Conservation (phyloP, 148 eudicot genomes). For the Rheum nobile region DNA sequence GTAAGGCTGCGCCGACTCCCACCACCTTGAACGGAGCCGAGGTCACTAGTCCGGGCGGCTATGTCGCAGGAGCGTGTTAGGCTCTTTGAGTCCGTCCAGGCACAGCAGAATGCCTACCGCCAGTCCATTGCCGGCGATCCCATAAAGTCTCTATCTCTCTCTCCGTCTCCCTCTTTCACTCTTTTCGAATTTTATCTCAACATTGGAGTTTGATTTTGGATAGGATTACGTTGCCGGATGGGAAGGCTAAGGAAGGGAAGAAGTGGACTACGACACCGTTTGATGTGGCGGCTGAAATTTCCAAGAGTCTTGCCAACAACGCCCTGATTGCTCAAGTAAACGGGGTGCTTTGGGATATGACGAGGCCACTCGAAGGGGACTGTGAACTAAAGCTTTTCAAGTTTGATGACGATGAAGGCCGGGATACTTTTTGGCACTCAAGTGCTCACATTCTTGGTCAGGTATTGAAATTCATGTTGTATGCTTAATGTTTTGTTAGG, state of each 20-base stretch:
- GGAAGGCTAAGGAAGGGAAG: slow-evolving; percentile 81
- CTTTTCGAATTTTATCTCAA: not conserved
- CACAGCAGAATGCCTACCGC: slow-evolving; percentile 25
- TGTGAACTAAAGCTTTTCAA: slow-evolving; percentile 60
- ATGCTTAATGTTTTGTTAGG: too few species aligned
- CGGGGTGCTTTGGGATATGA: slow-evolving; percentile 86
- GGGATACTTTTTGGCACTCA: slow-evolving; percentile 98
- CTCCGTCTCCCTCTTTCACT: not conserved
- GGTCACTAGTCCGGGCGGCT: too few species aligned
- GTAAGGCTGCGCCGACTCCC: too few species aligned
- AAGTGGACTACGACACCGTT: slow-evolving; percentile 61
- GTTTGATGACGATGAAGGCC: slow-evolving; percentile 75
- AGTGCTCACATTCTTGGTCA: slow-evolving; percentile 97
- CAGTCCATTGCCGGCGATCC: slow-evolving; percentile 34
- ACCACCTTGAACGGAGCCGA: too few species aligned
- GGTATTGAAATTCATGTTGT: slow-evolving; percentile 31
- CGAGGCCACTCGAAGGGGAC: slow-evolving; percentile 79
- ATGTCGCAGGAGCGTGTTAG: slow-evolving; percentile 35
- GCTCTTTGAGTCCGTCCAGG: slow-evolving; percentile 34
- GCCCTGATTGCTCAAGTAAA: slow-evolving; percentile 72
- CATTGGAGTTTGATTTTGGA: not conserved
- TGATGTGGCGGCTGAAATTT: slow-evolving; percentile 65
- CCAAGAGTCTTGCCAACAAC: slow-evolving; percentile 74
- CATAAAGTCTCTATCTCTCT: slow-evolving; percentile 25
- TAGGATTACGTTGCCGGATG: slow-evolving; percentile 83